Conservation (phyloP, 106 monocot species). For the Ottelia alismoides region DNA sequence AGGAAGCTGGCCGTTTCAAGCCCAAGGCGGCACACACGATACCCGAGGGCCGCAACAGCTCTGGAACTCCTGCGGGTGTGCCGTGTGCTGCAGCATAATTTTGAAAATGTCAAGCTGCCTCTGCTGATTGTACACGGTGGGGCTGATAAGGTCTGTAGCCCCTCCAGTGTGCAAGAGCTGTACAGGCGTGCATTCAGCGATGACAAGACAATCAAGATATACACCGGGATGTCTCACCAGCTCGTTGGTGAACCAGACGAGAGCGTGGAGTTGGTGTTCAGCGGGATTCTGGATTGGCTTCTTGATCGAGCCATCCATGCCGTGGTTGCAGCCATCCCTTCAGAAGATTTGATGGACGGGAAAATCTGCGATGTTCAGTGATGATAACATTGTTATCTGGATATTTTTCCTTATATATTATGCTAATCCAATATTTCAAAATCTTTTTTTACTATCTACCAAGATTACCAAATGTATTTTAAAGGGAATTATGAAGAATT, state of each 20-base stretch:
- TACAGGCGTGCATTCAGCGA: conserved; percentile 36
- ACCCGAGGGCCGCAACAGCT: conserved; percentile 62
- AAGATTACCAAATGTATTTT: too few relatives aligned
- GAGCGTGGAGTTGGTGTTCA: conserved; percentile 68
- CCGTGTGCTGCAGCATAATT: conserved; percentile 44
- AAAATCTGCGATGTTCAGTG: too few relatives aligned
- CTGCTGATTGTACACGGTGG: conserved; percentile 66
- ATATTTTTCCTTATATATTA: too few relatives aligned
- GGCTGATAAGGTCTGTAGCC: conserved; percentile 61
- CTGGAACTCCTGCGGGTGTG: conserved; percentile 60
- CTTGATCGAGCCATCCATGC: not conserved
- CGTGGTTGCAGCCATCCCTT: not conserved
- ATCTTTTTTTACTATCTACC: too few relatives aligned
- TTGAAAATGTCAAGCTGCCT: conserved; percentile 58
- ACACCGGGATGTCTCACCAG: conserved; percentile 77
- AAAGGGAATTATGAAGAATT: too few relatives aligned
- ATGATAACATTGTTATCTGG: too few relatives aligned
- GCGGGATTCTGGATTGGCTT: conserved; percentile 55
- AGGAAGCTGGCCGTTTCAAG: conserved; percentile 50
- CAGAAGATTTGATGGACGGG: too few relatives aligned
- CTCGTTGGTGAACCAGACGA: conserved; percentile 66
- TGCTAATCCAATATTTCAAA: too few relatives aligned
- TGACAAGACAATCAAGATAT: conserved; percentile 60
- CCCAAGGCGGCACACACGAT: conserved; percentile 21
- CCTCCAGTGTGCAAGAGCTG: conserved; percentile 52